Conservation (phyloP, 2,329 filamentous ascomycete species). For the Arthrobotrys conoides region DNA sequence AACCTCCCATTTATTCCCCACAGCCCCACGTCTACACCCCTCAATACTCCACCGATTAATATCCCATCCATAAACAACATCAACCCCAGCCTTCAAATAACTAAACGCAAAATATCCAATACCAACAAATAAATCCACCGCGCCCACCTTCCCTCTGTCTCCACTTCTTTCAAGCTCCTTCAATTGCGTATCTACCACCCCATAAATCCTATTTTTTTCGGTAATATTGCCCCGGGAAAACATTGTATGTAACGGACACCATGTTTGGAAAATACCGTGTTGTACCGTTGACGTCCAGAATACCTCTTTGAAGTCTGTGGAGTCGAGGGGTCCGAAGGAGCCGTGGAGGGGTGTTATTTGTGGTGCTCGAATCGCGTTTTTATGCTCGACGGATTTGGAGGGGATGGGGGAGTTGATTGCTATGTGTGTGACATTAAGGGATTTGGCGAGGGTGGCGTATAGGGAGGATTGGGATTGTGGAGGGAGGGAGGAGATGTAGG, state of each 20-base stretch:
- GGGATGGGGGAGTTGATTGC: constrained; percentile 74
- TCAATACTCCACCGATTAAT: constrained; percentile 90
- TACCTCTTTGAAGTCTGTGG: constrained; percentile 75
- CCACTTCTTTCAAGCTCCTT: constrained; percentile 64
- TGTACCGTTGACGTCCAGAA: constrained; percentile 86
- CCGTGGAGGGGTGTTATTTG: constrained; percentile 80
- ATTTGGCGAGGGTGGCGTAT: constrained; percentile 67
- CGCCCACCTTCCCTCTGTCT: constrained; percentile 54
- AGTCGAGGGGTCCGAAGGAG: constrained; percentile 75
- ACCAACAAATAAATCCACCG: constrained; percentile 87
- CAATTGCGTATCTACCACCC: constrained; percentile 66
- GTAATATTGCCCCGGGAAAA: constrained; percentile 91
- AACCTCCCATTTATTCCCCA: constrained; percentile 77
- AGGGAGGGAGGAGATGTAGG: constrained; percentile 63
- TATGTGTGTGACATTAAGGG: constrained; percentile 72
- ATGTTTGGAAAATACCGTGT: constrained; percentile 84
- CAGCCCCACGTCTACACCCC: constrained; percentile 81
- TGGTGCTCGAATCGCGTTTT: constrained; percentile 83
- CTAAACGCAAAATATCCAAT: constrained; percentile 95
- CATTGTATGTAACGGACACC: constrained; percentile 93
- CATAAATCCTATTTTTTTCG: constrained; percentile 84
- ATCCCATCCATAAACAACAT: constrained; percentile 85
- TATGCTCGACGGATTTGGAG: constrained; percentile 65
- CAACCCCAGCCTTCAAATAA: constrained; percentile 79
- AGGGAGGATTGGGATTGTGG: constrained; percentile 65